Evolutionary conservation across 768 basidiomycete species (phyloP), one percentile per base, ranked within the genome.

Genomic region (Russula compacta): DNA sequence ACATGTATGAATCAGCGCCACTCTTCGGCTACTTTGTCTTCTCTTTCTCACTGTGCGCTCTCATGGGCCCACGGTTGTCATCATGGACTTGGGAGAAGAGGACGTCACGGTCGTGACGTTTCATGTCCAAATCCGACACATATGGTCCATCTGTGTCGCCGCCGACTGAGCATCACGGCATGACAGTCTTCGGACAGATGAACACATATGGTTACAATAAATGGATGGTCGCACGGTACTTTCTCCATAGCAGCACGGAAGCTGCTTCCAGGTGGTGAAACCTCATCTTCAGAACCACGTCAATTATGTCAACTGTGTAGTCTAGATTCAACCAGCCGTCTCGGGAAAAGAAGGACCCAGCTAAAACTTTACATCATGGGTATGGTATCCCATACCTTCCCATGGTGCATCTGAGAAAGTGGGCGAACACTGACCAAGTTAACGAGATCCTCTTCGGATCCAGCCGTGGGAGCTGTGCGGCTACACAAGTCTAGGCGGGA

Each of bases 41-140:
- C 60, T 53, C 52, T 58, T 63, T 60, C 44, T 53, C 61, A 63
- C 56, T 42, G 12, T 58, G 52, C 33, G n/a, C 56, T 47, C 50
- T 32, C 60, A 57, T 53, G 50, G 33, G 48, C 35, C 6, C 29
- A 61, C 55, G 55, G 51, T 54, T 58, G 61, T 63, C 61, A 58
- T 58, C 32, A 49, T 33, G 35, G 33, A 51, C 35, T 40, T 21
- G 21, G 21, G 17, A 62, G 51, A 58, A 53, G 56, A 24, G 44
- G 19, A 14, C 38, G 49, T 53, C 47, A 53, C 38, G 38, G 47
- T 58, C 32, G 56, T 58, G 57, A 58, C 47, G 61, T 63, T 63
- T 63, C 61, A 49, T 40, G 35, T 53, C 58, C 52, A 24, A 54
- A 58, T 49, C 36, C 39, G 48, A 54, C 57, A 38, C 21, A n/a